Percentiles rank a stretch among this genome's conserved stretches.
These are phyloP conservation scores for Nicotiana otophora DNA, from an alignment of 257 asterid species.

Conservation along the genomic window DNA sequence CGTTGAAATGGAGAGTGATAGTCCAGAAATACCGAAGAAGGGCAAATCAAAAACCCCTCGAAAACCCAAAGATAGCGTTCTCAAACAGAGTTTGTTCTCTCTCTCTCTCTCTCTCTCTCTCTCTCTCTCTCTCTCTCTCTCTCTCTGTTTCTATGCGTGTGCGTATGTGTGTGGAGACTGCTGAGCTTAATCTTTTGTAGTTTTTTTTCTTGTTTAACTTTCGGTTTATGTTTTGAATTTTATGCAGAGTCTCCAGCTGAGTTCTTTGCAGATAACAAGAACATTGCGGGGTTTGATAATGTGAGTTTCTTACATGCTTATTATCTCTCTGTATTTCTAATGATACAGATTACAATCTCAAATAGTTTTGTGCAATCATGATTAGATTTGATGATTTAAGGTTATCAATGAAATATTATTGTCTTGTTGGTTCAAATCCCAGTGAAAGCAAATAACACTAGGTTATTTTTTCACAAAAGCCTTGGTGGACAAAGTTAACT, in stretches of 20 bases:
- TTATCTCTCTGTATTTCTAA: background rate
- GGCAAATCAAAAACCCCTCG: conserved; percentile 56
- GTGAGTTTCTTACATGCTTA: conserved; percentile 34
- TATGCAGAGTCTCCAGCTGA: conserved; percentile 90
- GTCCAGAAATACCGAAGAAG: conserved; percentile 40
- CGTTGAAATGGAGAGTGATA: conserved; percentile 48
- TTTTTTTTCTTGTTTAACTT: background rate
- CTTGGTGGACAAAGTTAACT: too few relatives aligned
- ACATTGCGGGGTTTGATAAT: conserved; percentile 91
- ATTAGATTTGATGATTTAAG: background rate
- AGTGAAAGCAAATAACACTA: too few relatives aligned
- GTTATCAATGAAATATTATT: background rate
- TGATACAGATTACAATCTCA: background rate
- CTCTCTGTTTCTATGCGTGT: background rate
- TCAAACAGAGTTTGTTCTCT: conserved; percentile 57
- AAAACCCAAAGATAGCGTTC: conserved; percentile 58
- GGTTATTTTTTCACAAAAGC: too few relatives aligned
- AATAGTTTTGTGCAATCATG: background rate
- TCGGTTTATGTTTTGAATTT: background rate
- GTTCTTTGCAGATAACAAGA: conserved; percentile 92
- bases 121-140: background rate
- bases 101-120: background rate
- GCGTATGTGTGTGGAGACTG: background rate
- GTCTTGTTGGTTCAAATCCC: background rate
- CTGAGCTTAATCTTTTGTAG: background rate